Evolutionary conservation across 2,329 filamentous ascomycete species (phyloP), one percentile per base, ranked within the genome.

Genomic region (Acephala macrosclerotiorum): DNA sequence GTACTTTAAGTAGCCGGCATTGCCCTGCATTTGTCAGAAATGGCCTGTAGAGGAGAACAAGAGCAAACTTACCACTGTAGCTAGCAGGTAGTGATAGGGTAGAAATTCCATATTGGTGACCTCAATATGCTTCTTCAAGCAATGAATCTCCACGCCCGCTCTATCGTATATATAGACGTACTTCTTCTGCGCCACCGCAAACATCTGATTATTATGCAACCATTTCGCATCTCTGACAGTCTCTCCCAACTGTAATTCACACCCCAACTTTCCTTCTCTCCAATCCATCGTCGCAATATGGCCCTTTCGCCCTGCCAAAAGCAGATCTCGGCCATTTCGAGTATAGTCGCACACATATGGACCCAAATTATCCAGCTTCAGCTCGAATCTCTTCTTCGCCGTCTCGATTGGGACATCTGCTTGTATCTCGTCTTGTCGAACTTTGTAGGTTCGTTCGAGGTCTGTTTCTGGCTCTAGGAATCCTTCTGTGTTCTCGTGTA

Each of bases 211-310:
- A 77, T 97, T 97, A 80, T 97, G 94, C 73, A 98, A 84, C 92
- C 94, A 99, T 76, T 90, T 91, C 29, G 91, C 91, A 79, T 97
- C 95, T 60, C 95, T 85, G 14, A 98, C 86, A 0, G 94, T 98
- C 82, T 99, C 96, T 59, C 90, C 89, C 68, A 99, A 84, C 77
- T 99, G 93, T 69, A 98, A 75, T 78, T 99, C 96, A 77, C 94
- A 97, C 7, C 92, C 93, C 66, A 97, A 82, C 78, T 94, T 97
- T 49, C 94, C 95, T 72, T 91, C 91, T 69, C 95, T 85, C 95
- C 96, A 99, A 79, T 99, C 94, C 88, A 98, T 96, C 0, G 92
- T 95, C 64, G 96, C 95, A 70, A 99, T 84, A 87, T 99, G 96
- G 16, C 96, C 96, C 79, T 97, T 97, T 66, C 93, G 85, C 33